Percentiles rank a stretch among this genome's conserved stretches.
phyloP scores from a whole-genome alignment of 768 basidiomycete genomes.

The Suillus luteus region DNA sequence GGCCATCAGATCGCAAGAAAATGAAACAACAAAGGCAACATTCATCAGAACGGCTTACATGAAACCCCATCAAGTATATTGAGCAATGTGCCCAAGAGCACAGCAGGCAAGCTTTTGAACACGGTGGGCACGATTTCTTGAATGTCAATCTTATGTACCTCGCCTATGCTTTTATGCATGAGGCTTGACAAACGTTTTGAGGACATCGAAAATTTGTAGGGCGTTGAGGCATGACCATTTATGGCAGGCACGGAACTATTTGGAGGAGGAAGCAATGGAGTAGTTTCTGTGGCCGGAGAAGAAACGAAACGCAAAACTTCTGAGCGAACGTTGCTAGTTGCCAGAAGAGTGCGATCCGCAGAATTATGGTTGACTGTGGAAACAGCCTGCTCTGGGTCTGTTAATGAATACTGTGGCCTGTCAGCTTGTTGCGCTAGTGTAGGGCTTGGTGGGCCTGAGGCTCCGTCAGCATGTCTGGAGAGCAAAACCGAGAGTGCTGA shows the following conservation, averaged over 20 bases:
- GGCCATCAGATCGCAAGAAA: slow-evolving; percentile 7
- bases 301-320: neutral
- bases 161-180: neutral
- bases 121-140: slow-evolving; percentile 12
- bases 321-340: neutral
- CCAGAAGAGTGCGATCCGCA: neutral
- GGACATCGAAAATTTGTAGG: neutral
- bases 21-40: neutral
- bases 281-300: neutral
- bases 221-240: neutral
- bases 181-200: slow-evolving; percentile 6
- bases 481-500: slow-evolving; percentile 41
- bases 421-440: slow-evolving; percentile 16
- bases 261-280: neutral
- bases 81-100: slow-evolving; percentile 78
- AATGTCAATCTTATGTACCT: slow-evolving; percentile 1
- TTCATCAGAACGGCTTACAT: slow-evolving; percentile 50
- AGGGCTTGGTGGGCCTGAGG: neutral
- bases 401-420: slow-evolving; percentile 12
- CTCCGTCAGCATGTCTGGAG: slow-evolving; percentile 22
- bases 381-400: neutral
- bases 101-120: slow-evolving; percentile 70
- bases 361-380: neutral
- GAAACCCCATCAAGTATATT: slow-evolving; percentile 95
- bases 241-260: neutral